These are phyloP conservation scores for Megacollybia platyphylla DNA, from an alignment of 1,284 basidiomycete genomes.

Conservation along the genomic window DNA sequence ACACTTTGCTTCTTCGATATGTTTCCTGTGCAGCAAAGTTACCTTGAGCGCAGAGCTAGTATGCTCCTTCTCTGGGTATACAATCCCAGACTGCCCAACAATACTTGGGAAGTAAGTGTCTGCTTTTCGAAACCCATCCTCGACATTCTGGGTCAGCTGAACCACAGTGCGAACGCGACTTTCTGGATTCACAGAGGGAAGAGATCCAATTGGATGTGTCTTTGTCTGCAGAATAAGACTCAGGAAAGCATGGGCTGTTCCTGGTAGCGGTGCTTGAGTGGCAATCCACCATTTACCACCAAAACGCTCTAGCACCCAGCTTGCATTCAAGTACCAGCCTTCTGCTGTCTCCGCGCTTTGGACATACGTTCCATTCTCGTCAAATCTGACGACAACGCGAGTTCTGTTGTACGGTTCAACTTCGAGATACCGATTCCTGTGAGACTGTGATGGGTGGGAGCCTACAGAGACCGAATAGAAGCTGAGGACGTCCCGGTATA, in stretches of 20 bases:
- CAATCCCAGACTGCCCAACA: conserved; percentile 24
- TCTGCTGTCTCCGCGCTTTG: conserved; percentile 9
- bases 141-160: conserved; percentile 62
- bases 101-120: conserved; percentile 59
- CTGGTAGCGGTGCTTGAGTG: conserved; percentile 63
- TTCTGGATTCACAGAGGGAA: conserved; percentile 7
- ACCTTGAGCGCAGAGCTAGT: conserved; percentile 24
- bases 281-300: conserved; percentile 77
- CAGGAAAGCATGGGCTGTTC: conserved; percentile 64
- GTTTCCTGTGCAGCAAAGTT: conserved; percentile 31
- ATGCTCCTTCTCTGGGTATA: conserved; percentile 3
- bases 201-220: conserved; percentile 15
- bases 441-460: conserved; percentile 26
- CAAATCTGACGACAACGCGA: conserved; percentile 36
- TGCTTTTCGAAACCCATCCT: conserved; percentile 57
- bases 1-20: conserved; percentile 43
- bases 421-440: conserved; percentile 59
- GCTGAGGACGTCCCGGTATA: neutral
- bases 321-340: conserved; percentile 69
- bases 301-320: conserved; percentile 62
- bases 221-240: conserved; percentile 46
- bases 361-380: conserved; percentile 5
- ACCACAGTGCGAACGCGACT: conserved; percentile 59
- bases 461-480: conserved; percentile 47
- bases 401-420: conserved; percentile 73